Conservation (phyloP, 225 moss, liverwort and hornwort genomes). For the Pseudoscleropodium purum region DNA sequence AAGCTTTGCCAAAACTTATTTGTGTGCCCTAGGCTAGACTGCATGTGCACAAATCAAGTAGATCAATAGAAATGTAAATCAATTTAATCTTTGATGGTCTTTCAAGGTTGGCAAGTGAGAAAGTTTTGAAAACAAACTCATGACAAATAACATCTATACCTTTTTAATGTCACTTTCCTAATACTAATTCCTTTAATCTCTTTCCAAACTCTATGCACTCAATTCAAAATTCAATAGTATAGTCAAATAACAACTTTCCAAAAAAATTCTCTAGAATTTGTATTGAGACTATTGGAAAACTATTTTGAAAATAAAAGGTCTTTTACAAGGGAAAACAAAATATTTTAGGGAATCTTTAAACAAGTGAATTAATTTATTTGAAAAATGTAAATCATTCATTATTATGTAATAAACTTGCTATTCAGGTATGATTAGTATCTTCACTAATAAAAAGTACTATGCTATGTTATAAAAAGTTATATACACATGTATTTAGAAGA, state of each 20-base stretch:
- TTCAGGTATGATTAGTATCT: too few relatives aligned
- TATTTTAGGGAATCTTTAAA: neutral
- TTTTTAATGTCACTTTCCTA: neutral
- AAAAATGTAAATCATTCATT: too few relatives aligned
- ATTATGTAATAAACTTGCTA: too few relatives aligned
- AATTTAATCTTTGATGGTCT: neutral
- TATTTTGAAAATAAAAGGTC: too few relatives aligned
- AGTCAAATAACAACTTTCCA: too few relatives aligned
- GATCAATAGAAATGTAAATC: neutral
- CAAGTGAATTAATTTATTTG: neutral
- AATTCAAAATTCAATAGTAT: neutral
- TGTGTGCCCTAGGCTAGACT: constrained; percentile 39
- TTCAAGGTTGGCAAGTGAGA: neutral
- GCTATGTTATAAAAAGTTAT: too few relatives aligned
- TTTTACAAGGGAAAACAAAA: too few relatives aligned
- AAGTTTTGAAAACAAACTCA: neutral
- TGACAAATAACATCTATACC: neutral
- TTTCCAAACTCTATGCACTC: too few relatives aligned
- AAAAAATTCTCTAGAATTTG: too few relatives aligned
- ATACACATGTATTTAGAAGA: neutral
- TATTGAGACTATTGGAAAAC: neutral
- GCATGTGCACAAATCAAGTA: neutral
- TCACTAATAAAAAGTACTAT: neutral
- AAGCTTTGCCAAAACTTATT: constrained; percentile 60
- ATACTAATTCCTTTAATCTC: neutral